Percentiles rank a stretch among this genome's conserved stretches.
Evolutionary conservation across 495 filamentous ascomycete genomes (phyloP).

Genomic region (Apodospora peruviana): DNA sequence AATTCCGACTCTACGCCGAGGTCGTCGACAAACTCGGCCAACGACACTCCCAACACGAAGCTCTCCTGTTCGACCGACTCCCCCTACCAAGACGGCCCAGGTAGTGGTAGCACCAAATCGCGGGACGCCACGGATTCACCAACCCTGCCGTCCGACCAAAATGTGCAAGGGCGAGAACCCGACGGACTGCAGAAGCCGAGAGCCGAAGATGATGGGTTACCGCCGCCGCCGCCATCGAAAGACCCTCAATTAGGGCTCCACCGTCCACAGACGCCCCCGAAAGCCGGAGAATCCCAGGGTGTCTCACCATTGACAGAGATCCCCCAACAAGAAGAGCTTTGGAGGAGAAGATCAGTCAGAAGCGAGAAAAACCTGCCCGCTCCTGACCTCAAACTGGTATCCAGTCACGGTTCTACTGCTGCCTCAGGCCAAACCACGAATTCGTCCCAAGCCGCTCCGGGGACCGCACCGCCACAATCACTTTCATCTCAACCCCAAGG

Average conservation of each 20-base stretch:
- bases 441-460: slow-evolving; percentile 6
- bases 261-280: slow-evolving; percentile 14
- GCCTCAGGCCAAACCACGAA: not conserved
- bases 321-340: slow-evolving; percentile 35
- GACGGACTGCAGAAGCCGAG: slow-evolving; percentile 4
- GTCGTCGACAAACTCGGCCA: slow-evolving; percentile 23
- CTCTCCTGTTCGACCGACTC: slow-evolving; percentile 29
- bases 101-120: slow-evolving; percentile 2
- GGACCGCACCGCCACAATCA: slow-evolving; percentile 4
- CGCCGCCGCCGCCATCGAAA: slow-evolving; percentile 37
- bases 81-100: slow-evolving; percentile 9
- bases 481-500: slow-evolving; percentile 6
- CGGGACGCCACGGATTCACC: slow-evolving; percentile 4
- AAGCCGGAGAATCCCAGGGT: not conserved
- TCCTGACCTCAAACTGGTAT: slow-evolving; percentile 36
- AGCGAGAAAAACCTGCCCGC: slow-evolving; percentile 34
- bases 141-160: slow-evolving; percentile 14
- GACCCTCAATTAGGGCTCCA: slow-evolving; percentile 13
- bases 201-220: slow-evolving; percentile 14
- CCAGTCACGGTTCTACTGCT: slow-evolving; percentile 40
- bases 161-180: slow-evolving; percentile 15
- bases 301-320: not conserved
- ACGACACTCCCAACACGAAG: slow-evolving; percentile 29
- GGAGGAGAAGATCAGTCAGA: slow-evolving; percentile 41
- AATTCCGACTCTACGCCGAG: slow-evolving; percentile 31